A percentile compares a stretch with the other conserved stretches of the same genome.
Conservation (phyloP, 805 yeast genomes). For the Suhomyces sp. region DNA sequence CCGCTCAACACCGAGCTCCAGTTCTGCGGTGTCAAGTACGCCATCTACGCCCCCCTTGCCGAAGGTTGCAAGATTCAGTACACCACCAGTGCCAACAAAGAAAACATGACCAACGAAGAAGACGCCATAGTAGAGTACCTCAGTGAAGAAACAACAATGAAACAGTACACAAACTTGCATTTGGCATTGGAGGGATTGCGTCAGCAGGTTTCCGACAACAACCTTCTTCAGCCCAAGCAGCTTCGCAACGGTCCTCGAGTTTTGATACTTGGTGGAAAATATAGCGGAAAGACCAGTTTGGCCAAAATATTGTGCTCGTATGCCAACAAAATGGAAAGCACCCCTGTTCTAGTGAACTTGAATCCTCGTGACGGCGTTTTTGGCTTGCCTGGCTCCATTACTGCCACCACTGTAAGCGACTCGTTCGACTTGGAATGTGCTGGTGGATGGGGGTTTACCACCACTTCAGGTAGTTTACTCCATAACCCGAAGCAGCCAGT, state of each 20-base stretch:
- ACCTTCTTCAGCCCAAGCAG: constrained; percentile 14
- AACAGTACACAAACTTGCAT: constrained; percentile 63
- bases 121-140: constrained; percentile 54
- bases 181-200: constrained; percentile 64
- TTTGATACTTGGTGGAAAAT: constrained; percentile 67
- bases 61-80: constrained; percentile 65
- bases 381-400: constrained; percentile 76
- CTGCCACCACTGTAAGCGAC: constrained; percentile 83
- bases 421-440: constrained; percentile 67
- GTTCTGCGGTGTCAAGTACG: constrained; percentile 37
- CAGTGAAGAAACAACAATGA: constrained; percentile 69
- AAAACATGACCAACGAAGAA: constrained; percentile 30
- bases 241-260: constrained; percentile 54
- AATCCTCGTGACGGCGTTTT: constrained; percentile 73
- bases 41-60: constrained; percentile 42
- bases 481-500: constrained; percentile 87
- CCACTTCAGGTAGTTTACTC: constrained; percentile 67
- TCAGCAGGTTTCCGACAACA: constrained; percentile 27
- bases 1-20: constrained; percentile 58
- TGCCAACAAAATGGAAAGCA: constrained; percentile 64
- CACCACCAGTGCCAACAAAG: constrained; percentile 22
- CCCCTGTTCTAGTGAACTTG: constrained; percentile 73
- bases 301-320: constrained; percentile 69
- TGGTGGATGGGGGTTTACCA: constrained; percentile 73
- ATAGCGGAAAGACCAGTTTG: constrained; percentile 77